A percentile compares a stretch with the other conserved stretches of the same genome.
Conservation (phyloP, 1,284 basidiomycete genomes). For the Takashimella koratensis region DNA sequence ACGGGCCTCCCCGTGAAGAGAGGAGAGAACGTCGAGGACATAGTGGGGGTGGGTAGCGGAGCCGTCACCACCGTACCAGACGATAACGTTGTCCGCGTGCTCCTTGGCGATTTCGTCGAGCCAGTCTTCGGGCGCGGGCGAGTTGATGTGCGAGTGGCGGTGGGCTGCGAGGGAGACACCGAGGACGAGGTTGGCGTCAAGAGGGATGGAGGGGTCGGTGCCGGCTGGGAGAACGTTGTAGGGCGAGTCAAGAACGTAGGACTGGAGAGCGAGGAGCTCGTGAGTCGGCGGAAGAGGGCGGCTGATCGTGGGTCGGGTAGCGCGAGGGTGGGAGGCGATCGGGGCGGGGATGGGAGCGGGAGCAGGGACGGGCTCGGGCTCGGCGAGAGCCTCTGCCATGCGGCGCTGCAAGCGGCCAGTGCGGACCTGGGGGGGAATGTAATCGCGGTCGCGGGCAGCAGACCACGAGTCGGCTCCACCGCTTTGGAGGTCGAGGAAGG, state of each 20-base stretch:
- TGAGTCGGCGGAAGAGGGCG: slow-evolving; percentile 37
- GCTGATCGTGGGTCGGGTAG: slow-evolving; percentile 15
- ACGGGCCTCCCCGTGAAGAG: slow-evolving; percentile 24
- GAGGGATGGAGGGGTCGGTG: slow-evolving; percentile 29
- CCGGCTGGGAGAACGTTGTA: slow-evolving; percentile 33
- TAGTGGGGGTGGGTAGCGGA: slow-evolving; percentile 19
- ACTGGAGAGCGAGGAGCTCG: slow-evolving; percentile 48
- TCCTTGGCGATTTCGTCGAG: slow-evolving; percentile 31
- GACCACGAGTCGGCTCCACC: slow-evolving; percentile 11
- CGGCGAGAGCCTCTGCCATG: neutral
- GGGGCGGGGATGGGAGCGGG: slow-evolving; percentile 13
- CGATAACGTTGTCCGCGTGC: slow-evolving; percentile 27
- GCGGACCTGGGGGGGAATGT: slow-evolving; percentile 26
- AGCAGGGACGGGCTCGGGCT: slow-evolving; percentile 3
- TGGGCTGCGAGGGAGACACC: slow-evolving; percentile 21
- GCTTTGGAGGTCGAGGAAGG: slow-evolving; percentile 16
- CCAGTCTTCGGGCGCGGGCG: slow-evolving; percentile 13
- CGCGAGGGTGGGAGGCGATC: slow-evolving; percentile 17
- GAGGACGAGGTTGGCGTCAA: slow-evolving; percentile 41
- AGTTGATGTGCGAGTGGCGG: slow-evolving; percentile 7
- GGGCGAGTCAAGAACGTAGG: slow-evolving; percentile 37
- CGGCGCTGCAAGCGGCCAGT: neutral
- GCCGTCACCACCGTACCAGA: slow-evolving; percentile 39
- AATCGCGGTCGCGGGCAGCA: slow-evolving; percentile 24
- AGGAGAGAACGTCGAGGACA: slow-evolving; percentile 24